These are phyloP conservation scores for Daldinia sp. DNA, from an alignment of 2,329 filamentous ascomycete species.

Conservation along the genomic window DNA sequence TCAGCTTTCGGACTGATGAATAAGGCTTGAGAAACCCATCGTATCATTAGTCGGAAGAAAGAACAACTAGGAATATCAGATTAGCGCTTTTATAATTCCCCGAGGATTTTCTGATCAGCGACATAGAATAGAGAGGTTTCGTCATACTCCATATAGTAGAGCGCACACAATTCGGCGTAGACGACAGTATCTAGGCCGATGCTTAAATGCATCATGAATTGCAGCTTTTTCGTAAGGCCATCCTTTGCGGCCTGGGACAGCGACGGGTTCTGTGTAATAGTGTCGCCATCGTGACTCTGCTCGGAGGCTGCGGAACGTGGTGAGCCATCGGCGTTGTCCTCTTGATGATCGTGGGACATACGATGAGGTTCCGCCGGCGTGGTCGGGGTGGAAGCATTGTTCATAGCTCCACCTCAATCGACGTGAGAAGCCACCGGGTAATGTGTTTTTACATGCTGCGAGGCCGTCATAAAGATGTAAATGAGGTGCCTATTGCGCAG, in stretches of 20 bases:
- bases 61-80: slow-evolving; percentile 65
- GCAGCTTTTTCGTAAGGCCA: slow-evolving; percentile 66
- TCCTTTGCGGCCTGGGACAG: slow-evolving; percentile 51
- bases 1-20: slow-evolving; percentile 74
- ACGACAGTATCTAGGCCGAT: slow-evolving; percentile 72
- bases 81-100: neutral
- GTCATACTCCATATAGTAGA: slow-evolving; percentile 78
- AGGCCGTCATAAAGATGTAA: slow-evolving; percentile 41
- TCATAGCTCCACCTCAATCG: slow-evolving; percentile 60
- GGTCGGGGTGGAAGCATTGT: slow-evolving; percentile 60
- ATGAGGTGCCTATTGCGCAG: slow-evolving; percentile 28
- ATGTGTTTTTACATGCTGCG: slow-evolving; percentile 52
- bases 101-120: neutral
- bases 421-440: slow-evolving; percentile 49
- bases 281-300: slow-evolving; percentile 32
- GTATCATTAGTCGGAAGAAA: slow-evolving; percentile 71
- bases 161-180: slow-evolving; percentile 71
- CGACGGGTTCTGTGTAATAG: slow-evolving; percentile 43
- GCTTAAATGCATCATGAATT: slow-evolving; percentile 71
- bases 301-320: slow-evolving; percentile 34
- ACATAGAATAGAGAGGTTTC: neutral
- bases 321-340: slow-evolving; percentile 42
- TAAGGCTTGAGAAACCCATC: slow-evolving; percentile 69
- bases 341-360: slow-evolving; percentile 43
- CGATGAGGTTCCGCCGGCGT: slow-evolving; percentile 54